Conservation (phyloP, 31 red algal genomes). For the Asparagopsis taxiformis region DNA sequence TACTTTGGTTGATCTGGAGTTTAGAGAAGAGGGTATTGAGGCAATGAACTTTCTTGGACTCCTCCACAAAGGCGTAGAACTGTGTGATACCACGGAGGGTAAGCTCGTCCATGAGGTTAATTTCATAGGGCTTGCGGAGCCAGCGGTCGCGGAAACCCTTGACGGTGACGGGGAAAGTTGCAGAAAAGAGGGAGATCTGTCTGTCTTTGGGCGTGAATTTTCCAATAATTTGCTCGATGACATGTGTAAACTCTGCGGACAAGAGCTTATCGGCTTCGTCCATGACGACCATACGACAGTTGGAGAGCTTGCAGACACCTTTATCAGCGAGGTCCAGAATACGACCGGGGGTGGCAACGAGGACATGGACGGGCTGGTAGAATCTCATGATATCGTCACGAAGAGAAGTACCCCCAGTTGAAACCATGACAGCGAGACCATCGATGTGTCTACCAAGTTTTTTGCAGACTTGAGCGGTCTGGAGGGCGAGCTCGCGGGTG, state of each 20-base stretch:
- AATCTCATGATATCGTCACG: conserved; percentile 92
- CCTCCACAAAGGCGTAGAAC: conserved; percentile 95
- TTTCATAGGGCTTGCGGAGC: conserved; percentile 84
- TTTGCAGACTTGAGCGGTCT: conserved; percentile 87
- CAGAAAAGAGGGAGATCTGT: conserved; percentile 90
- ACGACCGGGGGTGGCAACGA: conserved; percentile 86
- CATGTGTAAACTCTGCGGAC: conserved; percentile 74
- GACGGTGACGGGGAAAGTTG: conserved; percentile 91
- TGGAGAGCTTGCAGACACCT: conserved; percentile 67
- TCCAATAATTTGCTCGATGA: conserved; percentile 74
- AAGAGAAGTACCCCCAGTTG: conserved; percentile 81
- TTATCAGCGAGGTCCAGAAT: conserved; percentile 86
- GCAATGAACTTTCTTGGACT: conserved; percentile 91
- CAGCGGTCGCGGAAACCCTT: conserved; percentile 85
- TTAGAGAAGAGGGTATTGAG: conserved; percentile 92
- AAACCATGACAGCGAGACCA: conserved; percentile 83
- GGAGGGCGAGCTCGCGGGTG: conserved; percentile 89
- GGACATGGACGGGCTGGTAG: conserved; percentile 85
- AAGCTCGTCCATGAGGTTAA: conserved; percentile 97
- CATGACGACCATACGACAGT: conserved; percentile 76
- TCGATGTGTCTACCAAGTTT: conserved; percentile 78
- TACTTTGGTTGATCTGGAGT: conserved; percentile 92
- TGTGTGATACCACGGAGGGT: conserved; percentile 92
- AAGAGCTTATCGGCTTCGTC: conserved; percentile 93
- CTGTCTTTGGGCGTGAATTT: conserved; percentile 73